Evolutionary conservation across 192 early-diverging fungal genomes (phyloP).

Genomic region (Coemansia sp.): DNA sequence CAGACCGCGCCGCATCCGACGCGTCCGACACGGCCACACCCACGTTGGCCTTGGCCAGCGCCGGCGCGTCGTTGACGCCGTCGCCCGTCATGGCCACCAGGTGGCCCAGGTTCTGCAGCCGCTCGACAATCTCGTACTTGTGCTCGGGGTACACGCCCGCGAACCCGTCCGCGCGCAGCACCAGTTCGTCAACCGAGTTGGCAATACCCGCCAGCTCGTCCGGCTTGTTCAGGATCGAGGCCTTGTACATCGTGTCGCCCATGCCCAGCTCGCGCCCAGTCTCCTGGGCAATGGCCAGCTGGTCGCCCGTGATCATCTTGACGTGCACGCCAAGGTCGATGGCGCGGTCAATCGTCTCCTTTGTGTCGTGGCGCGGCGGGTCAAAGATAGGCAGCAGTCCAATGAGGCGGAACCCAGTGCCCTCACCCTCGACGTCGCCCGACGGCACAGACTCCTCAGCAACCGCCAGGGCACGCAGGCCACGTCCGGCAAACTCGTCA

Average conservation of each 20-base stretch:
- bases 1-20: conserved; percentile 71
- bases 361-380: conserved; percentile 72
- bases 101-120: conserved; percentile 61
- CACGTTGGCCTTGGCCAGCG: conserved; percentile 64
- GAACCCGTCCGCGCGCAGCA: conserved; percentile 61
- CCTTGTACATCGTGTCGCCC: conserved; percentile 69
- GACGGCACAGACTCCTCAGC: conserved; percentile 63
- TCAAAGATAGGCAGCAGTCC: conserved; percentile 72
- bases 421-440: conserved; percentile 54
- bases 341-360: conserved; percentile 72
- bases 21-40: conserved; percentile 72
- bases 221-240: conserved; percentile 58
- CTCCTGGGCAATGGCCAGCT: conserved; percentile 84
- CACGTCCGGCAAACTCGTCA: conserved; percentile 61
- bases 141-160: conserved; percentile 63
- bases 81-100: conserved; percentile 71
- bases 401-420: conserved; percentile 61
- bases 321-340: conserved; percentile 71
- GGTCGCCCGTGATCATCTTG: conserved; percentile 96
- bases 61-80: conserved; percentile 70
- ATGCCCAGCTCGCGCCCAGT: conserved; percentile 61
- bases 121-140: conserved; percentile 68
- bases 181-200: conserved; percentile 55
- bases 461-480: conserved; percentile 69
- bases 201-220: conserved; percentile 54